Percentiles rank a stretch among this genome's conserved stretches.
Evolutionary conservation across 2,329 filamentous ascomycete genomes (phyloP).

Genomic region (Cladobotryum mycophilum): DNA sequence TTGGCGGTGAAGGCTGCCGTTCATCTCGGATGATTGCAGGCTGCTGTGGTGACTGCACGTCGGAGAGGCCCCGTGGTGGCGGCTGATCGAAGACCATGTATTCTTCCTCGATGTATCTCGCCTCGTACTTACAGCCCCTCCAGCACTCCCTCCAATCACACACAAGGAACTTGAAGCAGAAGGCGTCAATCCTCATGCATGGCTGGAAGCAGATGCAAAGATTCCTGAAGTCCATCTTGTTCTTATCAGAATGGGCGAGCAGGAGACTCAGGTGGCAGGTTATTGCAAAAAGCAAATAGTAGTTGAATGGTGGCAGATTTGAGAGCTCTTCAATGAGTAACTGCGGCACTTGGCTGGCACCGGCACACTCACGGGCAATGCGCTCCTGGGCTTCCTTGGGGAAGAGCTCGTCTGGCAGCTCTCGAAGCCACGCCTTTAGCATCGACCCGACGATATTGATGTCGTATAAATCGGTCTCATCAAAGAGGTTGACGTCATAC

Average conservation of each 20-base stretch:
- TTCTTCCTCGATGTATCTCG: slow-evolving; percentile 67
- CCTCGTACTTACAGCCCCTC: slow-evolving; percentile 91
- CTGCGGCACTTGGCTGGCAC: slow-evolving; percentile 74
- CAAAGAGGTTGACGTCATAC: slow-evolving; percentile 83
- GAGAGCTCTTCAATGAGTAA: slow-evolving; percentile 86
- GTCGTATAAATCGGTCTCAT: slow-evolving; percentile 82
- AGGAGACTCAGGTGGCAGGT: slow-evolving; percentile 92
- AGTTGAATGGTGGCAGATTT: slow-evolving; percentile 92
- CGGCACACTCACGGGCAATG: slow-evolving; percentile 72
- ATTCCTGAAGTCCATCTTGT: slow-evolving; percentile 97
- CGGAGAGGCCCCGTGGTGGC: slow-evolving; percentile 43
- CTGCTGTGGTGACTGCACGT: slow-evolving; percentile 25
- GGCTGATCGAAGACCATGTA: slow-evolving; percentile 55
- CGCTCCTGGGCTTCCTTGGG: slow-evolving; percentile 77
- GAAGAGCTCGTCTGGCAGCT: slow-evolving; percentile 90
- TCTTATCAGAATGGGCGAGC: slow-evolving; percentile 86
- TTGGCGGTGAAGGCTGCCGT: slow-evolving; percentile 50
- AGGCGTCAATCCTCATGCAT: slow-evolving; percentile 91
- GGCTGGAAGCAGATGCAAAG: slow-evolving; percentile 96
- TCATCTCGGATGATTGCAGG: slow-evolving; percentile 10
- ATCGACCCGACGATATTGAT: slow-evolving; percentile 95
- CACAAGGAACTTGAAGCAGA: slow-evolving; percentile 92
- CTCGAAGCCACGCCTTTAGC: slow-evolving; percentile 92
- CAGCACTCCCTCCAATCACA: slow-evolving; percentile 95
- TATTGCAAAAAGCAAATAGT: slow-evolving; percentile 94